Percentiles rank a stretch among this genome's conserved stretches.
Evolutionary conservation across 202 grass and related monocot genomes (phyloP).

Genomic region (Digitaria exilis): DNA sequence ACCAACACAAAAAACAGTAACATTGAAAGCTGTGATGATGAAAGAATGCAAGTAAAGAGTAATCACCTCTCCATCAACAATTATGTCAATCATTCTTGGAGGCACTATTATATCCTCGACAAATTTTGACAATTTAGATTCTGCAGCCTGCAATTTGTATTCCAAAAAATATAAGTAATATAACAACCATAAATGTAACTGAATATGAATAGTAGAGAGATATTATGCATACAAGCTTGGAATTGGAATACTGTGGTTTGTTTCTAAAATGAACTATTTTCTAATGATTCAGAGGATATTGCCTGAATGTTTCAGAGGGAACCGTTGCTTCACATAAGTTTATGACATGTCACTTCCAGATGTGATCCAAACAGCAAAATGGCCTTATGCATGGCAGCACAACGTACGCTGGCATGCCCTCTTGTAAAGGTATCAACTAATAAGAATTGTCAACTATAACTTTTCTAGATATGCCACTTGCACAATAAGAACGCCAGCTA

Average conservation of each 20-base stretch:
- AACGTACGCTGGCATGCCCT: neutral
- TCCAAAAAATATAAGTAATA: slow-evolving; percentile 28
- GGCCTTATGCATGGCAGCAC: neutral
- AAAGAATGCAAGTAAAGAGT: slow-evolving; percentile 23
- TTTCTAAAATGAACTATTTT: slow-evolving; percentile 18
- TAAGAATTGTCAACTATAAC: neutral
- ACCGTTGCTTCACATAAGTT: slow-evolving; percentile 1
- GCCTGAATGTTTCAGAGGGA: neutral
- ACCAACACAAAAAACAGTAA: too few relatives aligned
- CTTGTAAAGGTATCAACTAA: neutral
- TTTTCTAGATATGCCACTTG: neutral
- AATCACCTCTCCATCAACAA: slow-evolving; percentile 95
- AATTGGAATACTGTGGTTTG: neutral
- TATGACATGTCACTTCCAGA: neutral
- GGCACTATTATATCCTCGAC: slow-evolving; percentile 97
- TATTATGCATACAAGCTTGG: slow-evolving; percentile 21
- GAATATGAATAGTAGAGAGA: neutral
- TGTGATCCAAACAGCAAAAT: neutral
- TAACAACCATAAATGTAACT: slow-evolving; percentile 33
- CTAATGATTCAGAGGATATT: neutral
- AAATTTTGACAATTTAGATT: slow-evolving; percentile 90
- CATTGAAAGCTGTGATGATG: neutral
- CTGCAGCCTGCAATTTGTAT: slow-evolving; percentile 69
- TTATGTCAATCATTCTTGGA: slow-evolving; percentile 93
- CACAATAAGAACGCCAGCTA: neutral